These are phyloP conservation scores for Amoeboaphelidium protococcarum DNA, from an alignment of 371 early-diverging fungal genomes.

Conservation along the genomic window DNA sequence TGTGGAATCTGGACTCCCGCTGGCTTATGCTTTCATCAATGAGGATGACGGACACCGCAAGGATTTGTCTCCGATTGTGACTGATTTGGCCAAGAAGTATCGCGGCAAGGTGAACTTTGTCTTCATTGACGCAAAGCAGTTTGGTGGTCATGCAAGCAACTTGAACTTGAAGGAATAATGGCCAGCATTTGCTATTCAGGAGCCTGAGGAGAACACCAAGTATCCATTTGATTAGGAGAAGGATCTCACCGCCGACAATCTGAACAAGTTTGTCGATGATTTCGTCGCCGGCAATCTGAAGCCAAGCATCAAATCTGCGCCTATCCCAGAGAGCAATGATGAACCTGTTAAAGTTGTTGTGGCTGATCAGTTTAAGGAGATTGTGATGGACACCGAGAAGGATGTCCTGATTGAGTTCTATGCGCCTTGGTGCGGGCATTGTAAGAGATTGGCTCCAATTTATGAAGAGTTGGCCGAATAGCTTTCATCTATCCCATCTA, in stretches of 20 bases:
- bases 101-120: constrained; percentile 68
- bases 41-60: constrained; percentile 25
- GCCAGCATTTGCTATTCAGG: constrained; percentile 76
- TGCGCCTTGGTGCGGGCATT: constrained; percentile 81
- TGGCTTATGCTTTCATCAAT: constrained; percentile 60
- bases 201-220: constrained; percentile 32
- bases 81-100: constrained; percentile 56
- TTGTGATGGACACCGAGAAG: constrained; percentile 57
- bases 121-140: constrained; percentile 58
- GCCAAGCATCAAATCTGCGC: constrained; percentile 54
- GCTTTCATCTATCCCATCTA: neutral
- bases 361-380: constrained; percentile 35
- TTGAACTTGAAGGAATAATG: constrained; percentile 50
- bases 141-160: constrained; percentile 50
- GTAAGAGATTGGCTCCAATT: constrained; percentile 58
- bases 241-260: constrained; percentile 21
- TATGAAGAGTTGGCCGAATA: constrained; percentile 41
- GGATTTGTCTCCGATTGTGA: constrained; percentile 11
- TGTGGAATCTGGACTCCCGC: constrained; percentile 50
- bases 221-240: constrained; percentile 46
- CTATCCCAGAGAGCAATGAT: constrained; percentile 52
- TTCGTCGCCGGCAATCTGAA: constrained; percentile 36
- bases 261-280: constrained; percentile 27
- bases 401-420: constrained; percentile 84
- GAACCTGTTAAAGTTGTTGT: constrained; percentile 72